Evolutionary conservation across 306 rosid genomes (phyloP).

Genomic region (Alnus glutinosa): DNA sequence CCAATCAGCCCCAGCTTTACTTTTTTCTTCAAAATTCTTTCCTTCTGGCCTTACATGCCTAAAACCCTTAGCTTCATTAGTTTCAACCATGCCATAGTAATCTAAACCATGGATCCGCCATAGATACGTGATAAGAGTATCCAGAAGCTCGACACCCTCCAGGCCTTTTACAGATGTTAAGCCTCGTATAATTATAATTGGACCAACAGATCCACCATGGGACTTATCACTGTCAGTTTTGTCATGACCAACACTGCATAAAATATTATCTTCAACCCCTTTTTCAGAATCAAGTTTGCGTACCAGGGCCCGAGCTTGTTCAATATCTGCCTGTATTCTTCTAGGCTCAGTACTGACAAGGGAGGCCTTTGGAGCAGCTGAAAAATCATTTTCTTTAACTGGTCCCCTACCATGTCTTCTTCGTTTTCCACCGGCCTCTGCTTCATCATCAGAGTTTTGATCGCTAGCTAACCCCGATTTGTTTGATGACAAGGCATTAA

Average conservation of each 20-base stretch:
- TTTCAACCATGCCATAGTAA: conserved; percentile 94
- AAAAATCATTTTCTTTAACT: conserved; percentile 68
- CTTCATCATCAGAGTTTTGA: conserved; percentile 92
- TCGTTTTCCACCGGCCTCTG: conserved; percentile 67
- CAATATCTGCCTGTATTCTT: conserved; percentile 76
- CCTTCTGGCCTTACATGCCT: conserved; percentile 86
- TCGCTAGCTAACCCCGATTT: conserved; percentile 77
- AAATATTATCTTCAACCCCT: conserved; percentile 78
- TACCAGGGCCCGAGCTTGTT: conserved; percentile 82
- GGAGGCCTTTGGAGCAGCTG: conserved; percentile 87
- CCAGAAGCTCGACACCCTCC: conserved; percentile 90
- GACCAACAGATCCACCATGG: conserved; percentile 74
- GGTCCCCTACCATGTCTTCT: conserved; percentile 73
- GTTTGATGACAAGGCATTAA: conserved; percentile 56
- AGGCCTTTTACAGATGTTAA: conserved; percentile 90
- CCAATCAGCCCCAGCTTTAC: conserved; percentile 78
- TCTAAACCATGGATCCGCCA: conserved; percentile 96
- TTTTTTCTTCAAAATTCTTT: conserved; percentile 42
- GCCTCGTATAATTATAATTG: conserved; percentile 79
- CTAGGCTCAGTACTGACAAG: conserved; percentile 81
- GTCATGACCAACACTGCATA: conserved; percentile 65
- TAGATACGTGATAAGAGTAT: conserved; percentile 86
- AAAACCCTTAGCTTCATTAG: conserved; percentile 79
- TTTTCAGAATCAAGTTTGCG: conserved; percentile 87
- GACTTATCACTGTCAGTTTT: conserved; percentile 67